Evolutionary conservation across 768 basidiomycete species (phyloP).

Genomic region (Mycena maculata): DNA sequence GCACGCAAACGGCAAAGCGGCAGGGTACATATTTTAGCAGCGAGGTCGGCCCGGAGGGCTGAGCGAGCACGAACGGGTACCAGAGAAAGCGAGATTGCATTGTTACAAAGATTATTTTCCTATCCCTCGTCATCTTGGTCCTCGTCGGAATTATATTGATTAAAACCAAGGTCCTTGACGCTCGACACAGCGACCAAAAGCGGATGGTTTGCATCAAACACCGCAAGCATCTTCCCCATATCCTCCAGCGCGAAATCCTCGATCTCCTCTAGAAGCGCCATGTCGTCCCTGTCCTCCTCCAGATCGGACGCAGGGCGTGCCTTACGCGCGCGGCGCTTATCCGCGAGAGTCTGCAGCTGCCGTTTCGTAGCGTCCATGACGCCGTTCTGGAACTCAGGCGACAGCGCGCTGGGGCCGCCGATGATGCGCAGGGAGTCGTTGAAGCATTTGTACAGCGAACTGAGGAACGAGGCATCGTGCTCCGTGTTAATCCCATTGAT

Average conservation of each 20-base stretch:
- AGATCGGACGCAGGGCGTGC: constrained; percentile 46
- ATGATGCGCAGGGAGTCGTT: constrained; percentile 70
- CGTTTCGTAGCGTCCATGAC: constrained; percentile 77
- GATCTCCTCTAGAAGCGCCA: constrained; percentile 81
- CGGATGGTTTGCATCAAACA: constrained; percentile 70
- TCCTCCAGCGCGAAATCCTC: constrained; percentile 87
- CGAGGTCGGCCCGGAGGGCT: no score
- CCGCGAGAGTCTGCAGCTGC: constrained; percentile 76
- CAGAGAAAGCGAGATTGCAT: no score
- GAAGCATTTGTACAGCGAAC: constrained; percentile 80
- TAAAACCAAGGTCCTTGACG: constrained; percentile 76
- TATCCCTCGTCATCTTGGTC: constrained; percentile 47
- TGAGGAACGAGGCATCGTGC: constrained; percentile 79
- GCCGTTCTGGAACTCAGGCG: constrained; percentile 63
- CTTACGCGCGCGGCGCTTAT: constrained; percentile 69
- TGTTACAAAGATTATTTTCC: neutral
- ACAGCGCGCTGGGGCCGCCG: constrained; percentile 64
- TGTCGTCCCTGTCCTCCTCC: constrained; percentile 70
- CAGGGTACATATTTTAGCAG: no score
- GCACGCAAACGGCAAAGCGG: no score
- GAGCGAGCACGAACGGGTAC: no score
- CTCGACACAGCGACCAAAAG: constrained; percentile 77
- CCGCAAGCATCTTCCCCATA: constrained; percentile 71
- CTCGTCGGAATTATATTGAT: constrained; percentile 60
- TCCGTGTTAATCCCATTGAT: constrained; percentile 74